These are phyloP conservation scores for Kalanchoe fedtschenkoi DNA, from an alignment of 164 flowering plant genomes.

Conservation along the genomic window DNA sequence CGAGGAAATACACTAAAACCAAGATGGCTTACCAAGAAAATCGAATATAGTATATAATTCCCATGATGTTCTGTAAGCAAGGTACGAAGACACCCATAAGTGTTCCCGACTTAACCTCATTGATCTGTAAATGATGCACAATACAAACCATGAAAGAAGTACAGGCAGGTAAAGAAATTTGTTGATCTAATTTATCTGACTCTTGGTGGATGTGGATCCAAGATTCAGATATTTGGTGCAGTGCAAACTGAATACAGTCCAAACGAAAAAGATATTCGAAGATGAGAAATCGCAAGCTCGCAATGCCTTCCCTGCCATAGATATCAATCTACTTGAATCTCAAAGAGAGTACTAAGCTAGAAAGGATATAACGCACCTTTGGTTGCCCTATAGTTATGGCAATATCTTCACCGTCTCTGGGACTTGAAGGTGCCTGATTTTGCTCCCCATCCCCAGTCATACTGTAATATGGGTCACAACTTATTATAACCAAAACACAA, in stretches of 20 bases:
- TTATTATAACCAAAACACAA: neutral
- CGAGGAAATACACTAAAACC: neutral
- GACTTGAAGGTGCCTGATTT: slow-evolving; percentile 68
- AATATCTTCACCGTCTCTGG: slow-evolving; percentile 80
- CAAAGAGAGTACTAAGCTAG: neutral
- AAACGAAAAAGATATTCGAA: too few species aligned
- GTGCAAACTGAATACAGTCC: too few species aligned
- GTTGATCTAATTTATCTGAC: neutral
- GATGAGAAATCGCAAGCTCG: too few species aligned
- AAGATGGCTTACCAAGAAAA: slow-evolving; percentile 71
- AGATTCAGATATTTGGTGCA: neutral
- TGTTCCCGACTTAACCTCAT: slow-evolving; percentile 65
- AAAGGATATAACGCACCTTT: slow-evolving; percentile 34
- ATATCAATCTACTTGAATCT: neutral
- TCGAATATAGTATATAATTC: slow-evolving; percentile 94
- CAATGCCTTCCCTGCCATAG: neutral
- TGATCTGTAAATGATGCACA: slow-evolving; percentile 33
- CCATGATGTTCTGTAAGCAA: slow-evolving; percentile 93
- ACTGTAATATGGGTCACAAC: slow-evolving; percentile 24
- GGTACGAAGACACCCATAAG: slow-evolving; percentile 98
- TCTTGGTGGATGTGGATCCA: neutral
- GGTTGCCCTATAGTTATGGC: slow-evolving; percentile 55
- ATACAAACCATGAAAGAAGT: slow-evolving; percentile 5
- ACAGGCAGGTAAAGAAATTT: neutral
- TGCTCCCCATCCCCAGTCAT: slow-evolving; percentile 97